Conservation (phyloP, 352 stramenopile species). For the Phytopythium sindhum region DNA sequence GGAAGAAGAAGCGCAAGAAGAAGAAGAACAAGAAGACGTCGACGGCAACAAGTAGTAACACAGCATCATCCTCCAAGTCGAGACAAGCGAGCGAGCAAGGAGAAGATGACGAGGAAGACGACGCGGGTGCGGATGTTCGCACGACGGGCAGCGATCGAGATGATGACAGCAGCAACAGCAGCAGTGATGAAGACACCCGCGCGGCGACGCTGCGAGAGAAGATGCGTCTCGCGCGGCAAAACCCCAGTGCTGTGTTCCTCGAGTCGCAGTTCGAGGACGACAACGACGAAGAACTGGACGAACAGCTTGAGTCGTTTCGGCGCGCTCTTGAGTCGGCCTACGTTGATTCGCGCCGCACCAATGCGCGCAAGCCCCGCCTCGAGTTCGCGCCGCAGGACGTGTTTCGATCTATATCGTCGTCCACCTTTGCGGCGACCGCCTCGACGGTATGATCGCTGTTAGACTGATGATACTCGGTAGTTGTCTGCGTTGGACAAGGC, state of each 20-base stretch:
- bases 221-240: slow-evolving; percentile 58
- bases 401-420: slow-evolving; percentile 43
- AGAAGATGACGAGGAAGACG: slow-evolving; percentile 16
- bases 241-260: slow-evolving; percentile 74
- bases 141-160: neutral
- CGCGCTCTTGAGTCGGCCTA: slow-evolving; percentile 75
- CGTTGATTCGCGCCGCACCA: slow-evolving; percentile 39
- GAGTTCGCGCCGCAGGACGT: slow-evolving; percentile 70
- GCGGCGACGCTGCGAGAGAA: slow-evolving; percentile 50
- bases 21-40: slow-evolving; percentile 64
- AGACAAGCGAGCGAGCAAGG: slow-evolving; percentile 16
- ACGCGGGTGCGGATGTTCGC: neutral
- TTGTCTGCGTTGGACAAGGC: neutral
- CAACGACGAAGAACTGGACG: slow-evolving; percentile 66
- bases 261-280: slow-evolving; percentile 84
- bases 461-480: neutral
- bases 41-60: neutral
- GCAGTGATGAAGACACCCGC: slow-evolving; percentile 5
- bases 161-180: slow-evolving; percentile 9
- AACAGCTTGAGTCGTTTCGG: slow-evolving; percentile 76
- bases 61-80: slow-evolving; percentile 15
- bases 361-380: slow-evolving; percentile 57
- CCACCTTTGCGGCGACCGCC: neutral
- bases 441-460: neutral
- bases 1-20: slow-evolving; percentile 73